Conservation (phyloP, 495 filamentous ascomycete species). For the Chlorociboria aeruginascens region DNA sequence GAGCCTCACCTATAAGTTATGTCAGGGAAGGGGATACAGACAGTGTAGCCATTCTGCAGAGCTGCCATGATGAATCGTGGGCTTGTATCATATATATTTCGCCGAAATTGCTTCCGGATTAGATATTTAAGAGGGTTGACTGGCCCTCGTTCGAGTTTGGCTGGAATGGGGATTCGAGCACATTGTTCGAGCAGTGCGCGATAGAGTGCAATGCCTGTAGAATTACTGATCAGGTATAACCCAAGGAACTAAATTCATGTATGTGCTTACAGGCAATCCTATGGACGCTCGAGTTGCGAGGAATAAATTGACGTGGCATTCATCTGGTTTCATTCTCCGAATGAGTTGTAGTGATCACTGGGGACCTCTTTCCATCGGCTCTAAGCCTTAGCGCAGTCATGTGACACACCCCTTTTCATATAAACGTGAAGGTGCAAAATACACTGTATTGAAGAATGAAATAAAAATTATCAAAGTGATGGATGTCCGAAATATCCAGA, state of each 20-base stretch:
- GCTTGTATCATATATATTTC: constrained; percentile 34
- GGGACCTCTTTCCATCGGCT: too few species aligned
- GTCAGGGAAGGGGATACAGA: constrained; percentile 1
- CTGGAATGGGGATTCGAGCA: constrained; percentile 9
- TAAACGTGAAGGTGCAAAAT: too few species aligned
- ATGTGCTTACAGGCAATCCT: constrained; percentile 15
- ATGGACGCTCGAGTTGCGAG: constrained; percentile 7
- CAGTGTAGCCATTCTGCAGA: constrained; percentile 45
- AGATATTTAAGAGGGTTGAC: constrained; percentile 28
- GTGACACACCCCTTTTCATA: too few species aligned
- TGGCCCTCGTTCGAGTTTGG: constrained; percentile 2
- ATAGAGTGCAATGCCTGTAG: constrained; percentile 18
- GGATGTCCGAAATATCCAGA: too few species aligned
- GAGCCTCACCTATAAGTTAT: neutral
- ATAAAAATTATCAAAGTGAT: too few species aligned
- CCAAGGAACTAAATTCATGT: neutral
- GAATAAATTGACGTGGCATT: constrained; percentile 15
- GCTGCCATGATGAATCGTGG: constrained; percentile 29
- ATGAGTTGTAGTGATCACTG: neutral
- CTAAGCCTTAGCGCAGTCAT: too few species aligned
- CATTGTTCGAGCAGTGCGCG: constrained; percentile 16
- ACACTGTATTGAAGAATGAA: too few species aligned
- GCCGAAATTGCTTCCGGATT: constrained; percentile 42
- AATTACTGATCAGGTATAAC: neutral
- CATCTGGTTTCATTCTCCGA: constrained; percentile 7